Evolutionary conservation across 2,329 filamentous ascomycete species (phyloP).

Genomic region (Pseudofabraea citricarpa): DNA sequence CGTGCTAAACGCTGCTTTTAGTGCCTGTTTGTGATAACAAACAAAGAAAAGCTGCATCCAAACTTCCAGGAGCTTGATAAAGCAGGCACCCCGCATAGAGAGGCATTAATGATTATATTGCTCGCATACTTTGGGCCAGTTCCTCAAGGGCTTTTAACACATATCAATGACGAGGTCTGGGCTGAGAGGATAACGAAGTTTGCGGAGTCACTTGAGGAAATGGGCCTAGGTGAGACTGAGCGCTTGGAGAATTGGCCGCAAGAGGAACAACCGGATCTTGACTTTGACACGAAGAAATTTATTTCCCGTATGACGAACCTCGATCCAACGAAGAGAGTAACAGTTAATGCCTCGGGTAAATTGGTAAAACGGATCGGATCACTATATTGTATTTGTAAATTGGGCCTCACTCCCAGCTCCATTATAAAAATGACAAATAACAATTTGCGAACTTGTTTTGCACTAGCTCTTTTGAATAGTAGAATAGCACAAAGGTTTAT

Average conservation of each 20-base stretch:
- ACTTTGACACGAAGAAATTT: slow-evolving; percentile 23
- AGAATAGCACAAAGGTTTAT: too few relatives aligned
- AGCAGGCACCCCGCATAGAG: too few relatives aligned
- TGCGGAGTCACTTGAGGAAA: slow-evolving; percentile 7
- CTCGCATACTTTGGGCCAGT: slow-evolving; percentile 26
- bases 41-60: slow-evolving; percentile 19
- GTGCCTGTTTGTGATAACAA: slow-evolving; percentile 22
- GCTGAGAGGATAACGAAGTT: slow-evolving; percentile 15
- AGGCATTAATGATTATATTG: slow-evolving; percentile 24
- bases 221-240: slow-evolving; percentile 18
- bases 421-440: too few relatives aligned
- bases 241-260: slow-evolving; percentile 24
- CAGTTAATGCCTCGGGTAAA: too few relatives aligned
- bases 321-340: slow-evolving; percentile 24
- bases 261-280: slow-evolving; percentile 25
- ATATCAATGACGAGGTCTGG: slow-evolving; percentile 25
- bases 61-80: slow-evolving; percentile 21
- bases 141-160: slow-evolving; percentile 21
- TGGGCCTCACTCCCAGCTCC: too few relatives aligned
- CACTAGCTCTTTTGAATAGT: too few relatives aligned
- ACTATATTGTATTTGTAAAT: too few relatives aligned
- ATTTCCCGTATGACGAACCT: slow-evolving; percentile 28
- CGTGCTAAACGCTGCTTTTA: slow-evolving; percentile 8
- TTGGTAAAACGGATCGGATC: too few relatives aligned
- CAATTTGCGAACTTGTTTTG: too few relatives aligned